A percentile compares a stretch with the other conserved stretches of the same genome.
phyloP scores from a whole-genome alignment of 257 asterid species.

The Lavandula angustifolia region DNA sequence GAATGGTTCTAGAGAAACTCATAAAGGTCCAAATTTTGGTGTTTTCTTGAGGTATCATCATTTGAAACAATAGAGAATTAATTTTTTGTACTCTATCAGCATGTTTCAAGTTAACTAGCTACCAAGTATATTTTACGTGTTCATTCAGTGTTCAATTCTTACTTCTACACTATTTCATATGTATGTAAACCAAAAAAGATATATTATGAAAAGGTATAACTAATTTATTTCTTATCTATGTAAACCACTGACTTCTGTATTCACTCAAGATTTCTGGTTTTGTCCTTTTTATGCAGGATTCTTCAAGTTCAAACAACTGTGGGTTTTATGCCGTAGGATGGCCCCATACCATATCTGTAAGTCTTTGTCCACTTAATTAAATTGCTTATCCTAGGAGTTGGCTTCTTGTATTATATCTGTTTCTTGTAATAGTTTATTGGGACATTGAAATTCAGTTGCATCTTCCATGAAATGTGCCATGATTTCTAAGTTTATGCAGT shows the following conservation, averaged over 20 bases:
- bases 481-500: constrained; percentile 3
- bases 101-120: constrained; percentile 2
- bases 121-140: too few species aligned
- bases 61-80: constrained; percentile 3
- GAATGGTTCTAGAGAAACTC: constrained; percentile 28
- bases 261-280: constrained; percentile 12
- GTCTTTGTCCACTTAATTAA: constrained; percentile 30
- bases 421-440: constrained; percentile 18
- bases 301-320: constrained; percentile 17
- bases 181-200: too few species aligned
- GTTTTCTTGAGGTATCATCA: constrained; percentile 29
- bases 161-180: too few species aligned
- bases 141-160: too few species aligned
- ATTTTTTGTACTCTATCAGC: background rate
- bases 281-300: constrained; percentile 28
- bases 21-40: constrained; percentile 1
- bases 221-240: too few species aligned
- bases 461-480: constrained; percentile 9
- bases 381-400: constrained; percentile 24
- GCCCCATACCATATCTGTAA: constrained; percentile 20
- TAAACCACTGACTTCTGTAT: too few species aligned
- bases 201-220: too few species aligned
- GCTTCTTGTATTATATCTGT: constrained; percentile 21
- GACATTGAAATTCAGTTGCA: constrained; percentile 25
- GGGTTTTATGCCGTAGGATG: constrained; percentile 2